phyloP scores from a whole-genome alignment of 495 filamentous ascomycete species.

The Tuber brumale region DNA sequence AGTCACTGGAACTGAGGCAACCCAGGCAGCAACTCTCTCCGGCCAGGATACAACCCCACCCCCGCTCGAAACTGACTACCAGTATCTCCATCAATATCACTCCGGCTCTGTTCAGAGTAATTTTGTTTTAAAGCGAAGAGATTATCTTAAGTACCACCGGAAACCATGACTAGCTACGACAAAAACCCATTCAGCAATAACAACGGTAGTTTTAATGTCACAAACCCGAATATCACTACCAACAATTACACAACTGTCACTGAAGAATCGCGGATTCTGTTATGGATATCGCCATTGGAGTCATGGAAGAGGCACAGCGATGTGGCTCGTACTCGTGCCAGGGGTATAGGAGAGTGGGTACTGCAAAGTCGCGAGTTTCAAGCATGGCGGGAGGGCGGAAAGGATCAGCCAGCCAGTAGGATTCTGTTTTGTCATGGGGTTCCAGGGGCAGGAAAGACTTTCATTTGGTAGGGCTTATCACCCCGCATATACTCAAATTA shows the following conservation, averaged over 20 bases:
- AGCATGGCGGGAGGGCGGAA: background rate
- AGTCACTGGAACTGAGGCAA: too few species aligned
- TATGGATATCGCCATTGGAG: background rate
- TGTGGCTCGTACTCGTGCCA: background rate
- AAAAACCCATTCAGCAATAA: background rate
- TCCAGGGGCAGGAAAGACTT: too few species aligned
- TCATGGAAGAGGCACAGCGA: background rate
- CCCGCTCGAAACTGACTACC: too few species aligned
- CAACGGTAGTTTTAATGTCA: background rate
- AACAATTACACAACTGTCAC: background rate
- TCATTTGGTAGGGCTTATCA: too few species aligned
- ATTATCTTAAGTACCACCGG: too few species aligned
- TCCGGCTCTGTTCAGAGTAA: too few species aligned
- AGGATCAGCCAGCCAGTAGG: background rate
- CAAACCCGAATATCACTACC: background rate
- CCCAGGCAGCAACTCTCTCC: too few species aligned
- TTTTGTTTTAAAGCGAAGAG: too few species aligned
- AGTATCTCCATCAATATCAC: too few species aligned
- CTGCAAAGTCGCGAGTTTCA: background rate
- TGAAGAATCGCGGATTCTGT: background rate
- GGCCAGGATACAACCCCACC: too few species aligned
- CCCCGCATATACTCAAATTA: too few species aligned
- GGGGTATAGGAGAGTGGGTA: background rate
- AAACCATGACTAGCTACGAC: background rate
- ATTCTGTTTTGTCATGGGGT: background rate